Conservation (phyloP, 352 stramenopile species). For the Phytophthora capsici region DNA sequence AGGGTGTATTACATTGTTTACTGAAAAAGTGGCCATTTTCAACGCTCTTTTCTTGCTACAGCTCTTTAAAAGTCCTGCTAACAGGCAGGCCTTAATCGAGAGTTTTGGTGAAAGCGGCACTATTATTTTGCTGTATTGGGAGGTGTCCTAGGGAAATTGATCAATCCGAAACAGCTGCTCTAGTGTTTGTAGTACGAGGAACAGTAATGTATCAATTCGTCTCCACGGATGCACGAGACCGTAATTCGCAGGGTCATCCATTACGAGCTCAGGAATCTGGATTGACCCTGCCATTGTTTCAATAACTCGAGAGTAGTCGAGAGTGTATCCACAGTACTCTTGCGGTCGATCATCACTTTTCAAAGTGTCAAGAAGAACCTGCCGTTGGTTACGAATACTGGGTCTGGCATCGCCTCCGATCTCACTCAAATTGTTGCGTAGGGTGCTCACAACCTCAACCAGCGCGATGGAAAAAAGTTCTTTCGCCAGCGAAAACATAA, state of each 20-base stretch:
- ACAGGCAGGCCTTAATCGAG: no score
- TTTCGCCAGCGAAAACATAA: constrained; percentile 17
- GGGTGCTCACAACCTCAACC: constrained; percentile 40
- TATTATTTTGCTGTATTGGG: constrained; percentile 8
- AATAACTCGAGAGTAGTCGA: constrained; percentile 41
- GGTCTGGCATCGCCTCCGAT: constrained; percentile 3
- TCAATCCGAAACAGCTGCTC: constrained; percentile 72
- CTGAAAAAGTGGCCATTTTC: no score
- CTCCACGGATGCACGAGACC: constrained; percentile 63
- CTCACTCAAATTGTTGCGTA: constrained; percentile 36
- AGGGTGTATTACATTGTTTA: no score
- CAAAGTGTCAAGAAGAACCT: constrained; percentile 35
- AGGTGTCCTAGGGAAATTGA: constrained; percentile 32
- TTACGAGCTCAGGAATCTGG: constrained; percentile 42
- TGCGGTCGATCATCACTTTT: no score
- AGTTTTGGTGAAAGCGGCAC: constrained; percentile 3
- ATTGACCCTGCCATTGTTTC: constrained; percentile 42
- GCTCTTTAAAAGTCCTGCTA: no score
- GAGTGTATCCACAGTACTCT: constrained; percentile 27
- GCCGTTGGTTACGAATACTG: constrained; percentile 21
- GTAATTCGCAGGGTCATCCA: constrained; percentile 38
- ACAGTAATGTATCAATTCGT: constrained; percentile 56
- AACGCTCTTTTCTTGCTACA: no score
- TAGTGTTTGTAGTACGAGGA: constrained; percentile 52
- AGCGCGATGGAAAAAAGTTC: constrained; percentile 35